Base-by-base conservation (phyloP, 371 early-diverging fungal species). In the Lichtheimia hyalospora region DNA sequence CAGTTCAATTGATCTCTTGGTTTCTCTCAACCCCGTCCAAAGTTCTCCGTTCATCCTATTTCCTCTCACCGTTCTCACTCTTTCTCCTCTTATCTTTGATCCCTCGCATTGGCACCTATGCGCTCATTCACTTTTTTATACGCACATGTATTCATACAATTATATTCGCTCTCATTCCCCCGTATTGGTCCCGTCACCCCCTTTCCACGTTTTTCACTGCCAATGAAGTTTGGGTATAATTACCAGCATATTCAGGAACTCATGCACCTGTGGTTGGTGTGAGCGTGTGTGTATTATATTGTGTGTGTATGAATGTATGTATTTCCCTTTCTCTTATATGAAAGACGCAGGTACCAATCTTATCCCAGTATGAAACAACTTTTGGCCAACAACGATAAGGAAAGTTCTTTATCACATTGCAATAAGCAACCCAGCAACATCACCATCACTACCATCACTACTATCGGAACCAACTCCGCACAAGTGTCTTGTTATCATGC, bases 51-150 rank as follows among this genome's bases (percentile, higher is more conserved):
- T 16, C 42, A 34, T 15, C 52, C 18, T n/a, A 34, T 59, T 20
- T 23, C 52, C 13, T 39, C 39, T 13, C 27, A 18, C 18, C 40
- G n/a, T 15, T 2, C 18, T 39, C 41, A 23, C 42, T 14, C 34
- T 52, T 28, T 15, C 46, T 28, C 52, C 51, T 15, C 52, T 34
- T 34, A 6, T 42, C 25, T 25, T 2, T 34, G 3, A 16, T 23
- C 7, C 43, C 27, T 58, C 52, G 24, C 69, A 66, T 23, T 50
- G 49, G 27, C 48, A 28, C 21, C 15, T 24, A 18, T 20, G 48
- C 52, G 15, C 49, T 20, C 50, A 25, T 5, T 46, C 16, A 21
- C 46, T 46, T 12, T n/a, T n/a, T n/a, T n/a, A n/a, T n/a, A n/a
- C n/a, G n/a, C n/a, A 27, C 27, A 27, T 27, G 27, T 27, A 27